Base-by-base conservation (phyloP, 139 green algal species). In the Micractinium sp. region DNA sequence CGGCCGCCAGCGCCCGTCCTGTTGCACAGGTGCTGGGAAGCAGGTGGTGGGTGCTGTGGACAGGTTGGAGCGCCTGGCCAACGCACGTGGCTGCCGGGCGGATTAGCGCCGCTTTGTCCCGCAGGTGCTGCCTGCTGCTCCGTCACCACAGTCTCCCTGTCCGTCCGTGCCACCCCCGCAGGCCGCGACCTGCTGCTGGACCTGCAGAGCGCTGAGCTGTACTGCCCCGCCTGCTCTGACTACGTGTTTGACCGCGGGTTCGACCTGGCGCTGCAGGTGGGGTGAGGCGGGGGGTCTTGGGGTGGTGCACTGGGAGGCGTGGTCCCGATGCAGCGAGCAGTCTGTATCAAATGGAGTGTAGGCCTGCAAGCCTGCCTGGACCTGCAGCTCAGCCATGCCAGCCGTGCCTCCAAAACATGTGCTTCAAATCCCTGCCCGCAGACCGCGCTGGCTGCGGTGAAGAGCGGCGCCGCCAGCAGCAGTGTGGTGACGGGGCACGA, bases 231-330 rank as follows among this genome's bases (percentile, higher is more conserved):
- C 33, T 98, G 96, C 92, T 22, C 60, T 20, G 94, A 97, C 84
- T 96, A 96, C 79, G 91, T 96, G 0, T 97, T 96, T 78, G 47
- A 92, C 4, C n/a, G 79, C 4, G 63, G 88, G 4, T 97, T 98
- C 82, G 95, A 97, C 86, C 83, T 81, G 83, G 83, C 67, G 38
- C 66, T 87, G 27, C 83, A 85, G 78, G 78, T 81, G 36, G 36
- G 29, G 78, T 81, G 36, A 22, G 29, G 67, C 25, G 7, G 67
- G 67, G 27, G 25, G 67, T 35, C 3, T 5, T 31, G 25, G 67
- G 67, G 25, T 35, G 67, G 27, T 56, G 47, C 47, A 5, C 9
- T 9, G 47, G 47, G 47, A 56, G 9, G 47, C 47, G 47, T 56
- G 47, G 9, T 56, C 9, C 7, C 47, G 47, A 56, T 56, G 47